Conservation (phyloP, 148 eudicot species). For the Heliosperma pusillum region DNA sequence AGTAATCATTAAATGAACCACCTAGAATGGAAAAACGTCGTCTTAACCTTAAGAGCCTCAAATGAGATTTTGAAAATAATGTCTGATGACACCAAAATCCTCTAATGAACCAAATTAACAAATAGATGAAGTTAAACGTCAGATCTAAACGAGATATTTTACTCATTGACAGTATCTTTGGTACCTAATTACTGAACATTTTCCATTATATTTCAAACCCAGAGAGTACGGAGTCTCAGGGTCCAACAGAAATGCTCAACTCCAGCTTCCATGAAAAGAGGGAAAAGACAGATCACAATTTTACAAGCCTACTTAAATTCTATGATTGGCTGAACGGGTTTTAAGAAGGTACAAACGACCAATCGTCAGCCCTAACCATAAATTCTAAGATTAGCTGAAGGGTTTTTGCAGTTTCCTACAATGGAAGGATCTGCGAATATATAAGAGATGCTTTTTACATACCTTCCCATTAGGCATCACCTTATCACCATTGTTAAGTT, state of each 20-base stretch:
- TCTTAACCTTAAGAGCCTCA: background rate
- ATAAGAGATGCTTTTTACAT: conserved; percentile 17
- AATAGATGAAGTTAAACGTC: background rate
- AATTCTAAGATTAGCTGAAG: no score
- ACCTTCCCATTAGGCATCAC: conserved; percentile 97
- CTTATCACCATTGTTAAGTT: conserved; percentile 80
- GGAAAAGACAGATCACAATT: background rate
- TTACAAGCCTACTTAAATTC: background rate
- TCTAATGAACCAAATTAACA: background rate
- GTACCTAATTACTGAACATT: no score
- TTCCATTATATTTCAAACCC: no score
- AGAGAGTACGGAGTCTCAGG: no score
- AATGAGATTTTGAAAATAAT: background rate
- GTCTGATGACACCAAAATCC: background rate
- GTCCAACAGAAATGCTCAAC: background rate
- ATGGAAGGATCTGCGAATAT: conserved; percentile 3
- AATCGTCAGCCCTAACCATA: no score
- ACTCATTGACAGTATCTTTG: no score
- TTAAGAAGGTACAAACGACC: background rate
- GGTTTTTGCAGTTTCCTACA: background rate
- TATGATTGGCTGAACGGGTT: no score
- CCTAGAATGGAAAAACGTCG: background rate
- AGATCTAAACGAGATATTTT: background rate
- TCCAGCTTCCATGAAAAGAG: background rate
- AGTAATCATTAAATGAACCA: background rate